These are phyloP conservation scores for Candida xyloterini DNA, from an alignment of 805 yeast genomes.

Conservation along the genomic window DNA sequence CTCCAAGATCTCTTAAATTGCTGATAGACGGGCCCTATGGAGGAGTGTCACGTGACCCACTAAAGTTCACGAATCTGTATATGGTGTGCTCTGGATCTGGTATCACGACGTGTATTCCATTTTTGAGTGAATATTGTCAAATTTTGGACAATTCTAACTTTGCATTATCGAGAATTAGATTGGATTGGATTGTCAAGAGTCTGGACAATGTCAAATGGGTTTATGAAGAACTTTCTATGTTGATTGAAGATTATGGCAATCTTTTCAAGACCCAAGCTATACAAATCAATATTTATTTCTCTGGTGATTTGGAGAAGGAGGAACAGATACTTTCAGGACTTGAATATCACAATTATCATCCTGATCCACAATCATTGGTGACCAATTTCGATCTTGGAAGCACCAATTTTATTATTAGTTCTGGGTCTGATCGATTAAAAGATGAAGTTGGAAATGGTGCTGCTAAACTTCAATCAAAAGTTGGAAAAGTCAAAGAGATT, in stretches of 20 bases:
- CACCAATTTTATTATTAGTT: conserved; percentile 42
- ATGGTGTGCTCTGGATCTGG: conserved; percentile 52
- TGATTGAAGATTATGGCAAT: conserved; percentile 30
- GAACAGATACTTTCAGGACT: neutral
- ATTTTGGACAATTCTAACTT: conserved; percentile 20
- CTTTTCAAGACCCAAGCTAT: conserved; percentile 17
- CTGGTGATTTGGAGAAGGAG: conserved; percentile 2
- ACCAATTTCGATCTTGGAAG: conserved; percentile 26
- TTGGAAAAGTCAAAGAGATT: conserved; percentile 39
- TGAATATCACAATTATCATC: conserved; percentile 13
- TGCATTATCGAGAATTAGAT: conserved; percentile 31
- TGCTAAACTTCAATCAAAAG: conserved; percentile 39
- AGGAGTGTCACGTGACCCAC: conserved; percentile 44
- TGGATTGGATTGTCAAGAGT: conserved; percentile 44
- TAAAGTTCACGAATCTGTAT: conserved; percentile 42
- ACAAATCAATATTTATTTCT: conserved; percentile 19
- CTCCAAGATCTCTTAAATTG: conserved; percentile 30
- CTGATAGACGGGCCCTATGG: conserved; percentile 60
- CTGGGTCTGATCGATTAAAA: conserved; percentile 45
- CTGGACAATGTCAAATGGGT: conserved; percentile 40
- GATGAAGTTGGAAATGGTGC: conserved; percentile 37
- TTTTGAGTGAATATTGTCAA: conserved; percentile 27
- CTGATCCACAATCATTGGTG: conserved; percentile 17
- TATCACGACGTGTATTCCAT: conserved; percentile 48
- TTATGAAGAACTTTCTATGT: conserved; percentile 35